phyloP scores from a whole-genome alignment of 2,329 filamentous ascomycete species.

The Dryadomyces quercivorus region DNA sequence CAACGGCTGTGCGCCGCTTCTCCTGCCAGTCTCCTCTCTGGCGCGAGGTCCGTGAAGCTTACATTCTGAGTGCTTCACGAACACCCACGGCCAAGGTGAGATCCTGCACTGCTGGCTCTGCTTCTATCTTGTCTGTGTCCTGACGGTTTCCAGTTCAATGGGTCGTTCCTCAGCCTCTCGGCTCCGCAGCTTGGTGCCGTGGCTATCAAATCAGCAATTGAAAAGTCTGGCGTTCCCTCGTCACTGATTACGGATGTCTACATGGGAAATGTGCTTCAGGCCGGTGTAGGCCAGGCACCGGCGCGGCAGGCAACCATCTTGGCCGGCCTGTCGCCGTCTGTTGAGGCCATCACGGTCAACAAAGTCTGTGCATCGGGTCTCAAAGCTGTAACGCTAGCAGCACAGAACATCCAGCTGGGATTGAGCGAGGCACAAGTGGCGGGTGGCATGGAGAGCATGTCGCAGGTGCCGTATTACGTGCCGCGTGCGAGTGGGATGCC shows the following conservation, averaged over 20 bases:
- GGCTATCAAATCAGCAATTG: constrained; percentile 82
- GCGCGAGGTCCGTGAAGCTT: constrained; percentile 70
- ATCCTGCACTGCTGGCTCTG: not conserved
- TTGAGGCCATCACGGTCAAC: constrained; percentile 90
- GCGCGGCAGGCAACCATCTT: constrained; percentile 85
- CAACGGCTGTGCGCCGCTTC: constrained; percentile 29
- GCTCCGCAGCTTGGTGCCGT: constrained; percentile 82
- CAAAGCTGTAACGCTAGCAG: constrained; percentile 82
- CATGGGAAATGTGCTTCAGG: constrained; percentile 92
- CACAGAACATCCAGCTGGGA: constrained; percentile 89
- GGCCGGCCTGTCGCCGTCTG: constrained; percentile 65
- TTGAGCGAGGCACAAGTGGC: constrained; percentile 80
- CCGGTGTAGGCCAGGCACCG: constrained; percentile 73
- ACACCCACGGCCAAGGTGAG: constrained; percentile 90
- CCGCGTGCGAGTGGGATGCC: constrained; percentile 71
- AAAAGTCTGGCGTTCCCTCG: constrained; percentile 71
- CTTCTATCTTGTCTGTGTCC: not conserved
- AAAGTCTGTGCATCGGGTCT: constrained; percentile 95
- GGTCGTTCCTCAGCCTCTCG: constrained; percentile 69
- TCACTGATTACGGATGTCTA: constrained; percentile 84
- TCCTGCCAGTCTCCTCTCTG: constrained; percentile 21
- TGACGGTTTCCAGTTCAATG: constrained; percentile 62
- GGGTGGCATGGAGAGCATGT: constrained; percentile 98
- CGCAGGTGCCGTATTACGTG: constrained; percentile 80
- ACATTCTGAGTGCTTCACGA: constrained; percentile 80